These are phyloP conservation scores for Scutellaria barbata DNA, from an alignment of 257 asterid genomes.

Conservation along the genomic window DNA sequence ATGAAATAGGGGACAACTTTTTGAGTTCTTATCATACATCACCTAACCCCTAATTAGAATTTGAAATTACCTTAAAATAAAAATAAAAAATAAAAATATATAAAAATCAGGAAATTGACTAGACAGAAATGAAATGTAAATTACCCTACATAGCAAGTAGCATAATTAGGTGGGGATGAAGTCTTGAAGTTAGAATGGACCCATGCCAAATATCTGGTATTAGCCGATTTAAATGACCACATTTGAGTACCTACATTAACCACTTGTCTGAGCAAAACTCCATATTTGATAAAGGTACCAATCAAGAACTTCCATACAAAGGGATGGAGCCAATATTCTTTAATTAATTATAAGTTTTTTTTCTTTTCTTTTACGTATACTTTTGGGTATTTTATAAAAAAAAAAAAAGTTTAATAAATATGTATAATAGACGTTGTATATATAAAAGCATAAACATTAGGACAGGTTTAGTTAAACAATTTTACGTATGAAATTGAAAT, in stretches of 20 bases:
- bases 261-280: constrained; percentile 8
- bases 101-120: constrained; percentile 22
- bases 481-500: too few species aligned
- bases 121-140: constrained; percentile 11
- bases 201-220: constrained; percentile 39
- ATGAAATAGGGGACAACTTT: neutral
- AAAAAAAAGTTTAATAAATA: too few species aligned
- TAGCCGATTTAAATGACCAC: constrained; percentile 25
- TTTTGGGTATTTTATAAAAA: too few species aligned
- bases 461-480: too few species aligned
- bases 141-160: neutral
- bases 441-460: too few species aligned
- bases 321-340: neutral
- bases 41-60: neutral
- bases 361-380: neutral
- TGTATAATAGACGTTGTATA: too few species aligned
- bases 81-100: constrained; percentile 11
- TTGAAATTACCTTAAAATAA: too few species aligned
- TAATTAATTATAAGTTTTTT: neutral
- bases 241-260: constrained; percentile 2
- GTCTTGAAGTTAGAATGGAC: constrained; percentile 21
- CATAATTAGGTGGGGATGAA: constrained; percentile 20
- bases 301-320: constrained; percentile 1
- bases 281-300: neutral
- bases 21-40: neutral